These are phyloP conservation scores for Phanerochaete sordida DNA, from an alignment of 768 basidiomycete genomes.

Conservation along the genomic window DNA sequence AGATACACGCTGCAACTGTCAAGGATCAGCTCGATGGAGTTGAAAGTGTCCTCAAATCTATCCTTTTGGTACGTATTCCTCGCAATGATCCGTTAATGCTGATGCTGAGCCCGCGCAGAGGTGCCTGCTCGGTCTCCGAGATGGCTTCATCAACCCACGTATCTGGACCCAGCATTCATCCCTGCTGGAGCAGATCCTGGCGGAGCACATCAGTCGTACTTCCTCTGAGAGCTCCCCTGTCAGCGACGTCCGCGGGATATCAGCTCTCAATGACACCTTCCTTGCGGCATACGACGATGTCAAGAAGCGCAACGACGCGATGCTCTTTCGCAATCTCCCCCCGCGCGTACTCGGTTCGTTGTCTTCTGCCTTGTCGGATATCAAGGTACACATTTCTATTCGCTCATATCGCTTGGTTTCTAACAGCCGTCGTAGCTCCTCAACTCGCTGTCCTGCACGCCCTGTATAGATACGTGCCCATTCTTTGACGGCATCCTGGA, in stretches of 20 bases:
- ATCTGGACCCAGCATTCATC: slow-evolving; percentile 56
- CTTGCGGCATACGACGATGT: slow-evolving; percentile 65
- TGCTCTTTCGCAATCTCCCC: slow-evolving; percentile 68
- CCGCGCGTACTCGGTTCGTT: slow-evolving; percentile 56
- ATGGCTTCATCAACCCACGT: slow-evolving; percentile 70
- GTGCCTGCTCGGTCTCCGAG: slow-evolving; percentile 65
- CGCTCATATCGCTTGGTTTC: background rate
- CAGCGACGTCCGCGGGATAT: slow-evolving; percentile 36
- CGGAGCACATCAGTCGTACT: slow-evolving; percentile 32
- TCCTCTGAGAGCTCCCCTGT: slow-evolving; percentile 21
- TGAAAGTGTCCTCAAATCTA: slow-evolving; percentile 46
- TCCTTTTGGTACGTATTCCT: slow-evolving; percentile 54
- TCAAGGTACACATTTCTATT: slow-evolving; percentile 33
- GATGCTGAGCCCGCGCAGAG: slow-evolving; percentile 39
- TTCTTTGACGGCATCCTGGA: slow-evolving; percentile 53
- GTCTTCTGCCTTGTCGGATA: slow-evolving; percentile 56
- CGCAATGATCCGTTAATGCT: background rate
- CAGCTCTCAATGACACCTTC: slow-evolving; percentile 43
- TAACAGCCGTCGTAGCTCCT: slow-evolving; percentile 45
- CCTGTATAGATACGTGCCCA: slow-evolving; percentile 51
- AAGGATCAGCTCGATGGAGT: slow-evolving; percentile 55
- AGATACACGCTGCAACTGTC: slow-evolving; percentile 55
- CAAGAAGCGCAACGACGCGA: slow-evolving; percentile 73
- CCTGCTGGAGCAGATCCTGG: slow-evolving; percentile 46
- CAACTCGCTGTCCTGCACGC: slow-evolving; percentile 69